Evolutionary conservation across 352 stramenopile species (phyloP), one percentile per base, ranked within the genome.

Genomic region (Blastocystis sp.): DNA sequence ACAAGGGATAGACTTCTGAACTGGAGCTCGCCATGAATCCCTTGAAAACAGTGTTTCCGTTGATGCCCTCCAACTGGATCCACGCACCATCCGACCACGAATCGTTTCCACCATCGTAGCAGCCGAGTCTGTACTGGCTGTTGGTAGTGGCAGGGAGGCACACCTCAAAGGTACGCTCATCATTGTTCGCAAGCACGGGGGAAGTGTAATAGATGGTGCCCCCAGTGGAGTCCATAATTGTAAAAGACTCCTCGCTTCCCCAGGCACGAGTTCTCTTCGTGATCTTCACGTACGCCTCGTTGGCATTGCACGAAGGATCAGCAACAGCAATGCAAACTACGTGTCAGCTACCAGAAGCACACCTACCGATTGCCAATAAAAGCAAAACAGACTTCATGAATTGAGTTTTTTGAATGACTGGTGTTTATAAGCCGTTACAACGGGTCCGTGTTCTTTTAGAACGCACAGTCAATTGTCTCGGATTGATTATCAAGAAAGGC

Each of bases 1-100:
- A 73, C 0, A 73, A 16, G n/a, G 29, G 27, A 40, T 53, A 49
- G 18, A 32, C 18, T 24, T 73, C 61, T 32, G 18, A 18, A 14
- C 36, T 27, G n/a, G 1, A 24, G n/a, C 1, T 18, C 27, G 46
- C 44, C 61, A 73, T 73, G 18, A 53, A 51, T 14, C n/a, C n/a
- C 34, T 73, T 73, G 34, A 53, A 73, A 40, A 73, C 9, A 24
- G 29, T 49, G 0, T 73, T 73, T 53, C 61, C 61, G 29, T 73
- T 46, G 21, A 53, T n/a, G 4, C 61, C 61, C 27, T 46, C 29
- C 27, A 73, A 48, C 4, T 46, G 18, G 36, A 73, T 3, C 29
- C 38, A 73, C 42, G 61, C 29, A 27, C 61, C 61, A 46, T 32
- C 21, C 9, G 29, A 73, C 61, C 61, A 73, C 0, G 27, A 46